Evolutionary conservation across 176 grass and related monocot genomes (phyloP), one percentile per base, ranked within the genome.

Genomic region (Oryza meridionalis): DNA sequence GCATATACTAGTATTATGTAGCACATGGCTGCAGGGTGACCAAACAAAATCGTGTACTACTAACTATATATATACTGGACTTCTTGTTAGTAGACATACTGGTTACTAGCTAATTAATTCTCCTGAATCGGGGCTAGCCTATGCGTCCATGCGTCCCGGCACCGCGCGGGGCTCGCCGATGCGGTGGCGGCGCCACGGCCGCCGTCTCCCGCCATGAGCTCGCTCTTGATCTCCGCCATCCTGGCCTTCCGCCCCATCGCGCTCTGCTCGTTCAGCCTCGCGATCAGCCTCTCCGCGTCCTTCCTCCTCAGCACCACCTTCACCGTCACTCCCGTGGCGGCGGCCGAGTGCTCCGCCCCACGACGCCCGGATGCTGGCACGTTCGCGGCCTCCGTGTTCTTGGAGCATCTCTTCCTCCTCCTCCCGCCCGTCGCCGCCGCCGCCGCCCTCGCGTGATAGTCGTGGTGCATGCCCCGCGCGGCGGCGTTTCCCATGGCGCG

Each of bases 241-340:
- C 79, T 86, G 3, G 76, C 67, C 83, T 81, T 82, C 51, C 83
- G 75, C 65, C 53, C 26, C 68, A 16, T 50, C 27, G 69, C 50
- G 69, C 6, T 10, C 67, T 73, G 65, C 72, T 83, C 81, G 17
- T 70, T 51, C 37, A 90, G 86, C 79, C 67, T 33, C 65, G 82
- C 76, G 32, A 94, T 68, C 74, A 94, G 78, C 86, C 64, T 61
- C 66, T 85, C 88, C 24, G 88, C 88, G 31, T 94, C 88, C 70
- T 73, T 81, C 75, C 86, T 90, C 65, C 13, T 84, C 83, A 94
- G 31, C 83, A 94, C 71, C 29, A 88, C 69, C 92, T 86, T 90
- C 79, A 94, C 79, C 50, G 79, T 88, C 26, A 72, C 16, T 0
- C 45, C 73, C 46, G 9, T 1, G 11, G 59, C 68, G 14, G 32